Percentiles rank a stretch among this genome's conserved stretches.
Conservation (phyloP, 495 filamentous ascomycete species). For the Penicillium malachiteum region DNA sequence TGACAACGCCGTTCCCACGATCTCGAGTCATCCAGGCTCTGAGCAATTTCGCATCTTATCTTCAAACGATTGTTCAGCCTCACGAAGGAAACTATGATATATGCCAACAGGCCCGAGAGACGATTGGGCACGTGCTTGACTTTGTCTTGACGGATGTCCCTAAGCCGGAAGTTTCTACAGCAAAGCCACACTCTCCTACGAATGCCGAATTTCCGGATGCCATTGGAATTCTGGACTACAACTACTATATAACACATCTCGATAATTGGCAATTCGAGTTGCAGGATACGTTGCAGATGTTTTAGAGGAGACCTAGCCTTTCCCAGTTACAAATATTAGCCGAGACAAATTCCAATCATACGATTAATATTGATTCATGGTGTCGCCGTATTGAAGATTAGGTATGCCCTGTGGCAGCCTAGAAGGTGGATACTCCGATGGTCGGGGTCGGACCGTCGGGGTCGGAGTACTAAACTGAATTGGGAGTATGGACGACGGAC, state of each 20-base stretch:
- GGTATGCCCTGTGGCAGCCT: no score
- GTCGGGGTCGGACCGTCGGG: no score
- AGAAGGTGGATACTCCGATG: no score
- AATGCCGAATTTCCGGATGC: not conserved
- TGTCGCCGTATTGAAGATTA: no score
- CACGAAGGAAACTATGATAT: conserved; percentile 20
- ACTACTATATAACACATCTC: conserved; percentile 7
- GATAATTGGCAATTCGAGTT: conserved; percentile 11
- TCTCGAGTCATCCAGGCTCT: conserved; percentile 19
- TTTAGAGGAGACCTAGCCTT: not conserved
- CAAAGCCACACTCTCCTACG: not conserved
- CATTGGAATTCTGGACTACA: conserved; percentile 5
- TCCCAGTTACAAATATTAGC: no score
- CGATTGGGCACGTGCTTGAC: conserved; percentile 12
- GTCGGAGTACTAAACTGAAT: no score
- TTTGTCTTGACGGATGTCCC: not conserved
- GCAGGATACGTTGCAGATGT: conserved; percentile 4
- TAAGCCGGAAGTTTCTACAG: not conserved
- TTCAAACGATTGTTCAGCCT: conserved; percentile 10
- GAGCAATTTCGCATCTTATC: conserved; percentile 14
- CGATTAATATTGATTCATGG: no score
- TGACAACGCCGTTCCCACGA: conserved; percentile 7
- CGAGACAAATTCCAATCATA: no score
- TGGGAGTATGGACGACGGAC: no score
- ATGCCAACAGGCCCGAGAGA: conserved; percentile 16